phyloP scores from a whole-genome alignment of 1,284 basidiomycete genomes.

The Lentinula novae-zelandiae region DNA sequence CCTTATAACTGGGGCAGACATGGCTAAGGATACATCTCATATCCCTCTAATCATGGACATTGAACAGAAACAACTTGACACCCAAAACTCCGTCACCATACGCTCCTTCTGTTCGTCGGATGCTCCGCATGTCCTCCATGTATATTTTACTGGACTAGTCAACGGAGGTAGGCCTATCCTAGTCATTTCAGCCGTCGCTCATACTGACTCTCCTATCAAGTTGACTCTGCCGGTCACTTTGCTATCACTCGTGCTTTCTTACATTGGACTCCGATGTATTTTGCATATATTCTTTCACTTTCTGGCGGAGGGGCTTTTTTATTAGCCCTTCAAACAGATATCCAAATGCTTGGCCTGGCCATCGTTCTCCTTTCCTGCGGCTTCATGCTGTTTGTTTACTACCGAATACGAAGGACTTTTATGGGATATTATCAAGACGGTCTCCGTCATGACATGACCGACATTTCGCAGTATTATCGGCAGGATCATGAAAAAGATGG shows the following conservation, averaged over 20 bases:
- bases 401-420: constrained; percentile 5
- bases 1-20: constrained; percentile 8
- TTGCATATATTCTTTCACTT: background rate
- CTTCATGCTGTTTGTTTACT: constrained; percentile 2
- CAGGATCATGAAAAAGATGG: background rate
- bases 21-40: background rate
- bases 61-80: background rate
- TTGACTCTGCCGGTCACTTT: constrained; percentile 6
- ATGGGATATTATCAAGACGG: constrained; percentile 3
- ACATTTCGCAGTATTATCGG: constrained; percentile 2
- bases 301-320: background rate
- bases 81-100: background rate
- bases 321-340: background rate
- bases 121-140: background rate
- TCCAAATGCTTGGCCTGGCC: background rate
- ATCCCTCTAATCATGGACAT: constrained; percentile 4
- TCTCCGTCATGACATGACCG: constrained; percentile 4
- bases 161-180: constrained; percentile 2
- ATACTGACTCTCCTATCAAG: background rate
- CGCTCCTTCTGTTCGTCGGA: constrained; percentile 3
- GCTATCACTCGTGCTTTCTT: constrained; percentile 2
- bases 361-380: background rate
- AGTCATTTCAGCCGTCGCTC: background rate
- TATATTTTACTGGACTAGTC: constrained; percentile 7
- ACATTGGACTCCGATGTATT: constrained; percentile 7